A percentile compares a stretch with the other conserved stretches of the same genome.
phyloP scores from a whole-genome alignment of 805 yeast species.

The Cyberlindnera meyerae region DNA sequence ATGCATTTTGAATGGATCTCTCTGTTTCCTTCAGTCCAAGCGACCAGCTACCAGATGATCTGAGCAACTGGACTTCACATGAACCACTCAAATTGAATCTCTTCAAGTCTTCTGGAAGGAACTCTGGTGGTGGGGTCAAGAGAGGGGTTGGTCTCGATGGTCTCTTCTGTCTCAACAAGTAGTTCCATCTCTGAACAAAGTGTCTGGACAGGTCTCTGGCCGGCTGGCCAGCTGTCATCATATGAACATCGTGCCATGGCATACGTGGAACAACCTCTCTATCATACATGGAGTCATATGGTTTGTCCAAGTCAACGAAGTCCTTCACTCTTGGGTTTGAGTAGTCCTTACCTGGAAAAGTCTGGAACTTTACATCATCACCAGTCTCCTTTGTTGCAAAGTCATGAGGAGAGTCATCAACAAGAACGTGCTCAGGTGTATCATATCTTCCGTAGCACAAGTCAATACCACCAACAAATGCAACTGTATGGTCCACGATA shows the following conservation, averaged over 20 bases:
- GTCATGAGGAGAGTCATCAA: slow-evolving; percentile 56
- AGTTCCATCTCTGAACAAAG: slow-evolving; percentile 97
- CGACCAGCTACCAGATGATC: slow-evolving; percentile 94
- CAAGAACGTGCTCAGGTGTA: slow-evolving; percentile 89
- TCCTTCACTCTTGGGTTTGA: slow-evolving; percentile 94
- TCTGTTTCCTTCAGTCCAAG: slow-evolving; percentile 82
- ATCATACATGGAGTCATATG: slow-evolving; percentile 90
- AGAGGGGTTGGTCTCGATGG: slow-evolving; percentile 93
- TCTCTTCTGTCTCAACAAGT: slow-evolving; percentile 82
- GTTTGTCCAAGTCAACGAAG: slow-evolving; percentile 73
- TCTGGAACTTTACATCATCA: slow-evolving; percentile 43
- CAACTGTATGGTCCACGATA: slow-evolving; percentile 80
- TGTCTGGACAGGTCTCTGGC: slow-evolving; percentile 92
- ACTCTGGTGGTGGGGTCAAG: slow-evolving; percentile 87
- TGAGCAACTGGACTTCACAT: slow-evolving; percentile 83
- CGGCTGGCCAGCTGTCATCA: slow-evolving; percentile 90
- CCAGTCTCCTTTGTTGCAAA: slow-evolving; percentile 32
- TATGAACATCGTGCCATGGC: slow-evolving; percentile 99
- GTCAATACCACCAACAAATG: slow-evolving; percentile 94
- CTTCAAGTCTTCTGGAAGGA: slow-evolving; percentile 64
- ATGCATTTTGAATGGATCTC: slow-evolving; percentile 88
- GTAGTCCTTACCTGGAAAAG: slow-evolving; percentile 95
- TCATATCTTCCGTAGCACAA: slow-evolving; percentile 94
- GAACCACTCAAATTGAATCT: slow-evolving; percentile 61
- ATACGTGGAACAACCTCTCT: slow-evolving; percentile 77